Conservation (phyloP, 345 rosid genomes). For the Pistacia atlantica region DNA sequence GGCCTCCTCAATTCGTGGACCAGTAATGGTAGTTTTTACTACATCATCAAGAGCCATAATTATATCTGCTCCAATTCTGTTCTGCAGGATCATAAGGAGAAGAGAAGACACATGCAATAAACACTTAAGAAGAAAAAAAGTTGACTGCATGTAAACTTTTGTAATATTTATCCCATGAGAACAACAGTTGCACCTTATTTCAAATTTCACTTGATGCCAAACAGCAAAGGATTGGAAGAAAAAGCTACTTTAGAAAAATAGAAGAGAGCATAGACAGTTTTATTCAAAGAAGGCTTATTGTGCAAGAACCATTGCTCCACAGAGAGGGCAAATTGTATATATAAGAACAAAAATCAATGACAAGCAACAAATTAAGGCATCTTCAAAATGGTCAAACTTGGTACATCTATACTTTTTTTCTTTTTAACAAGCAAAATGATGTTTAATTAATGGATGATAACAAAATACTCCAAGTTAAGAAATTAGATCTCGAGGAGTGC, state of each 20-base stretch:
- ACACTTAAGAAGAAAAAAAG: constrained; percentile 7
- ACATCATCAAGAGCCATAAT: constrained; percentile 94
- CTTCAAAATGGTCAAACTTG: background rate
- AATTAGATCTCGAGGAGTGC: background rate
- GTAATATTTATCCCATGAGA: background rate
- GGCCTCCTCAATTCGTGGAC: constrained; percentile 84
- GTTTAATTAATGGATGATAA: background rate
- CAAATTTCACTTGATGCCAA: background rate
- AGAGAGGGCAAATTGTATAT: background rate
- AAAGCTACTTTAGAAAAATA: background rate
- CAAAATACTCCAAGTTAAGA: background rate
- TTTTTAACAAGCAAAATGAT: background rate
- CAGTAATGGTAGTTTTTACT: constrained; percentile 76
- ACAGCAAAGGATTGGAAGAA: background rate
- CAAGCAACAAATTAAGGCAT: background rate
- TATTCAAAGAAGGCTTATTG: background rate
- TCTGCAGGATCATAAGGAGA: constrained; percentile 44
- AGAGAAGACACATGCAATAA: constrained; percentile 7
- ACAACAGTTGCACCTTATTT: background rate
- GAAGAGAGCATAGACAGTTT: background rate
- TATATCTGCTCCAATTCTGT: constrained; percentile 84
- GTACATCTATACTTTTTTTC: background rate
- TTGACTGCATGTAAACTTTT: background rate
- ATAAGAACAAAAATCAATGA: background rate
- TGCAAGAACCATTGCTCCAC: background rate